Percentiles rank a stretch among this genome's conserved stretches.
These are phyloP conservation scores for Pseudevernia furfuracea DNA, from an alignment of 495 filamentous ascomycete species.

Conservation along the genomic window DNA sequence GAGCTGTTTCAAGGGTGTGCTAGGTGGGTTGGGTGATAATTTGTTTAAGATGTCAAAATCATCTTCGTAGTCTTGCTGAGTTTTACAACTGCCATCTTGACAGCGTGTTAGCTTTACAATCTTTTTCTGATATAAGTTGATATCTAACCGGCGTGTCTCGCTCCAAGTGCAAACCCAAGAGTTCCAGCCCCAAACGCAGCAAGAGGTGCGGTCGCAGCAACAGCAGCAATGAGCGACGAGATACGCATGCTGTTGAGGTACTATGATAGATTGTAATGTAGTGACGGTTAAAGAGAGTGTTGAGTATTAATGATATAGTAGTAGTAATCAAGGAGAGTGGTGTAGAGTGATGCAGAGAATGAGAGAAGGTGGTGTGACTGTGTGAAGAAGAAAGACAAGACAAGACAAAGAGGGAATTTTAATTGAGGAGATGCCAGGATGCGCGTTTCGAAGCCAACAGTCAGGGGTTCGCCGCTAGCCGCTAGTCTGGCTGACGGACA, in stretches of 20 bases:
- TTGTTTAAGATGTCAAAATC: constrained; percentile 56
- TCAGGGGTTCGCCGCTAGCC: neutral
- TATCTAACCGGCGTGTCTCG: constrained; percentile 33
- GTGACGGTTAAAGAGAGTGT: constrained; percentile 9
- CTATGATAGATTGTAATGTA: constrained; percentile 5
- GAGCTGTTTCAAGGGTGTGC: neutral
- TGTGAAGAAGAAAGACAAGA: constrained; percentile 4
- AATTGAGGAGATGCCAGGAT: neutral
- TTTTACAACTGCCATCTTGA: constrained; percentile 56
- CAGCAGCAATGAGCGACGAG: constrained; percentile 33
- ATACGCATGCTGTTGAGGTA: constrained; percentile 36
- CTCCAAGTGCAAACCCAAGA: constrained; percentile 45
- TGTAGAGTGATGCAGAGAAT: neutral
- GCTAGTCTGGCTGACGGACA: too few relatives aligned
- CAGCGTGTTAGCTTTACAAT: neutral
- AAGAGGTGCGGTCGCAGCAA: constrained; percentile 39
- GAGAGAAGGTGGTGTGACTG: constrained; percentile 7
- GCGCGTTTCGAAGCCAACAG: neutral
- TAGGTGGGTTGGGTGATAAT: constrained; percentile 29
- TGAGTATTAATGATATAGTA: constrained; percentile 13
- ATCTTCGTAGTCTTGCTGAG: constrained; percentile 51
- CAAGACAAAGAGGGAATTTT: constrained; percentile 1
- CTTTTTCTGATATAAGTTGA: neutral
- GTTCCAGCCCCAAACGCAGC: constrained; percentile 39
- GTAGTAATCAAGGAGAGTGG: constrained; percentile 5